Evolutionary conservation across 768 basidiomycete genomes (phyloP), one percentile per base, ranked within the genome.

Genomic region (Pleurotus eryngii): DNA sequence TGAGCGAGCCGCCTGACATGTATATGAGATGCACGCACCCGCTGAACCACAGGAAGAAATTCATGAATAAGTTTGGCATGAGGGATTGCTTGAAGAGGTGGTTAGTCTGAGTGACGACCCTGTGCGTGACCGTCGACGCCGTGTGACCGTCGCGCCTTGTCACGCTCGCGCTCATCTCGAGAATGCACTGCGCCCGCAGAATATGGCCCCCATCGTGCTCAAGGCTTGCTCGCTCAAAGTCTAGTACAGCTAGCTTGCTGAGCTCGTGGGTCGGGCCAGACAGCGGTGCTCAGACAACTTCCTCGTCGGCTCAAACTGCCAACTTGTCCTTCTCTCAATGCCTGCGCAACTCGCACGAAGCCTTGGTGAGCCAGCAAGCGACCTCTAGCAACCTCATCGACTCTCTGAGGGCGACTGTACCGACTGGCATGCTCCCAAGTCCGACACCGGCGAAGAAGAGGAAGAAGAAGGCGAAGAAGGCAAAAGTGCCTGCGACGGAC

Each of bases 41-140:
- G 58, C 70, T 69, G 49, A 81, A 67, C 80, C 79, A 82, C 55
- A 74, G 72, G 54, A 79, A 73, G 37, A 79, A 57, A 22, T 76
- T 74, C 7, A 74, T 55, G 45, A 80, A 74, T 58, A 80, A 72
- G 24, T 72, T 67, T 45, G 74, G 65, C 78, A 79, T 79, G 38
- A 57, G 47, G 9, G 51, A 39, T 11, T 53, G 15, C 7, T 8
- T 30, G 30, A 11, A 30, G 30, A 30, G 30, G 30, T 30, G 30
- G 30, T 30, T 30, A 30, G 8, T 3, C 30, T 30, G 7, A 30
- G 30, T 30, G 30, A 30, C 30, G 30, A 11, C 30, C 26, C 9
- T 46, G 37, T 48, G 49, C 50, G 27, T 43, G 27, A 49, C 27
- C 26, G 20, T 5, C 43, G 43, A 15, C 43, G n/a, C 4, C 11